Conservation (phyloP, 306 rosid genomes). For the Dicorynia guianensis region DNA sequence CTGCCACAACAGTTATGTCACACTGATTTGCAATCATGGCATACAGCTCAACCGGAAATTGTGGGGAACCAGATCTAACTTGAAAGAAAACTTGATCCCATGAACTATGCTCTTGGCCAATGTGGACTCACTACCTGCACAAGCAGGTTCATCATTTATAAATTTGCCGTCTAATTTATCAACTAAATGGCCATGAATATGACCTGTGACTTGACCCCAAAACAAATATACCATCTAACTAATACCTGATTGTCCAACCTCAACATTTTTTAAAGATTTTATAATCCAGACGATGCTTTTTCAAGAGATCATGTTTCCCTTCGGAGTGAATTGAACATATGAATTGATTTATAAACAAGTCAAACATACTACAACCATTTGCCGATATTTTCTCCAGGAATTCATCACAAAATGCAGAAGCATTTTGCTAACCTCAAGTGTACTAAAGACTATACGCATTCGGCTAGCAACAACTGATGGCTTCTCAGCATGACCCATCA, state of each 20-base stretch:
- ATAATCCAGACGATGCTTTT: constrained; percentile 5
- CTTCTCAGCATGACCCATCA: constrained; percentile 83
- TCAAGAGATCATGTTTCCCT: not conserved
- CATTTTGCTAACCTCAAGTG: constrained; percentile 80
- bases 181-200: not conserved
- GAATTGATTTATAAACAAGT: too few relatives aligned
- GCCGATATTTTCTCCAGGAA: not conserved
- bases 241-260: constrained; percentile 3
- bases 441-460: constrained; percentile 86
- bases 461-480: constrained; percentile 94
- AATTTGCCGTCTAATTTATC: not conserved
- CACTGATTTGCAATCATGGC: constrained; percentile 9
- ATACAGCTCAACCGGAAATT: constrained; percentile 1
- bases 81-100: not conserved
- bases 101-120: constrained; percentile 77
- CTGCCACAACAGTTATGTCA: not conserved
- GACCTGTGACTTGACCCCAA: not conserved
- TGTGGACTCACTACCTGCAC: constrained; percentile 96
- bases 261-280: not conserved
- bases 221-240: not conserved
- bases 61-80: constrained; percentile 7
- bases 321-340: not conserved
- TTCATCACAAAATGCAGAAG: constrained; percentile 13
- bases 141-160: constrained; percentile 7
- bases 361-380: too few relatives aligned